Evolutionary conservation across 345 rosid species (phyloP).

Genomic region (Atalantia buxifolia): DNA sequence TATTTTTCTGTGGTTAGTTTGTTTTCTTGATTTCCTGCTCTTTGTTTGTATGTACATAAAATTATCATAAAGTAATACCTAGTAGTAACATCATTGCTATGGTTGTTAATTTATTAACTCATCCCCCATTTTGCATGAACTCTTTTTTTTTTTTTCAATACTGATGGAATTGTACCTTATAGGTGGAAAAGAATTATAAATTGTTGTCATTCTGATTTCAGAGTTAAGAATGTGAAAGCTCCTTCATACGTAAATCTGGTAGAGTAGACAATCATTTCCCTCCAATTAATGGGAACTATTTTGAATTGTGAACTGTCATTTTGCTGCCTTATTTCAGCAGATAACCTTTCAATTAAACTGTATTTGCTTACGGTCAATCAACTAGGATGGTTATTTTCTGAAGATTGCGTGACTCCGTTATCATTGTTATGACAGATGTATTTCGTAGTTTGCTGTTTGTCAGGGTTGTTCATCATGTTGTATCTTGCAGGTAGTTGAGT

Average conservation of each 20-base stretch:
- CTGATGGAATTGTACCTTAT: not conserved
- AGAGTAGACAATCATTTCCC: not conserved
- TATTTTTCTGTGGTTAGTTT: not conserved
- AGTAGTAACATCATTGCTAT: not conserved
- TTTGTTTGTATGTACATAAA: not conserved
- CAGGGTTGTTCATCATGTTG: conserved; percentile 13
- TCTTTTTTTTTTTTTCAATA: too few species aligned
- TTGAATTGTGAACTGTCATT: not conserved
- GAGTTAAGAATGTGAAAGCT: not conserved
- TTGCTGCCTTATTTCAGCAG: not conserved
- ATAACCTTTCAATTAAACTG: not conserved
- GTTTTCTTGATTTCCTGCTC: not conserved
- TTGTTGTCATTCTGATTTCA: not conserved
- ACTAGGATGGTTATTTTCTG: not conserved
- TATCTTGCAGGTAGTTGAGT: conserved; percentile 66
- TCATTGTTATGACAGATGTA: not conserved
- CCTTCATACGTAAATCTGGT: not conserved
- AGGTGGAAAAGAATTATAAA: not conserved
- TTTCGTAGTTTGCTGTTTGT: not conserved
- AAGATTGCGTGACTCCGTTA: not conserved
- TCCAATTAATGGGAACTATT: not conserved
- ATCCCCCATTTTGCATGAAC: not conserved
- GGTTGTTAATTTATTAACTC: not conserved
- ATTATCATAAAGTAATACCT: not conserved
- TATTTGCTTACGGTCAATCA: not conserved